A percentile compares a stretch with the other conserved stretches of the same genome.
These are phyloP conservation scores for Diaporthe longicolla DNA, from an alignment of 2,329 filamentous ascomycete species.

Conservation along the genomic window DNA sequence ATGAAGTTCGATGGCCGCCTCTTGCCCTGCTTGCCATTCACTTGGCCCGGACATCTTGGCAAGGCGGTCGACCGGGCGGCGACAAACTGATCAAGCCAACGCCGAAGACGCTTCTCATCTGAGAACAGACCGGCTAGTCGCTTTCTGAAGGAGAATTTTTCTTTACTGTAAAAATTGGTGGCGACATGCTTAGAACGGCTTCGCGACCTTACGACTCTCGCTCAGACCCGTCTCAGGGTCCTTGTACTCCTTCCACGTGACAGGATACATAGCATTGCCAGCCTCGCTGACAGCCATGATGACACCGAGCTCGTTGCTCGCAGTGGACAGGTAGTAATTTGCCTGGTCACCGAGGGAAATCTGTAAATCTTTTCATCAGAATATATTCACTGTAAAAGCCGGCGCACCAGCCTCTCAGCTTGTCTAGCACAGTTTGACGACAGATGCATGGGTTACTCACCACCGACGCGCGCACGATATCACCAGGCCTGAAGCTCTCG, in stretches of 20 bases:
- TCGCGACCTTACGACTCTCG: constrained; percentile 92
- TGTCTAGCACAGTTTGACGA: not conserved
- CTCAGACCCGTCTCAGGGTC: constrained; percentile 83
- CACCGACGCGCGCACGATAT: constrained; percentile 89
- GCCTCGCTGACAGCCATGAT: constrained; percentile 92
- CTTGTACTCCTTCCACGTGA: constrained; percentile 95
- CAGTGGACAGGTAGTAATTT: constrained; percentile 95
- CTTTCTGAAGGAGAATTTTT: not conserved
- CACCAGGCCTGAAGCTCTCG: constrained; percentile 92
- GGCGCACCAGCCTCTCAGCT: not conserved
- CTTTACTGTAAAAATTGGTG: not conserved
- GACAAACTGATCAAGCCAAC: not conserved
- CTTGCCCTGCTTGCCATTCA: not conserved
- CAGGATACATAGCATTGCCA: constrained; percentile 91
- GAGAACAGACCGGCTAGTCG: not conserved
- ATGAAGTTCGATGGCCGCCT: not conserved
- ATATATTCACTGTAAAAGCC: not conserved
- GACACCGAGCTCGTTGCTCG: constrained; percentile 91
- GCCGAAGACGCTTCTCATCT: too few species aligned
- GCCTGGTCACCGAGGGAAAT: constrained; percentile 94
- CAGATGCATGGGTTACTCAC: constrained; percentile 60
- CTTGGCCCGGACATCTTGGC: not conserved
- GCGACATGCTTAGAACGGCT: constrained; percentile 78
- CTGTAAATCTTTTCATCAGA: constrained; percentile 53
- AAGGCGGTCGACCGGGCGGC: not conserved